Evolutionary conservation across 176 grass and related monocot genomes (phyloP).

Genomic region (Carex myosuroides): DNA sequence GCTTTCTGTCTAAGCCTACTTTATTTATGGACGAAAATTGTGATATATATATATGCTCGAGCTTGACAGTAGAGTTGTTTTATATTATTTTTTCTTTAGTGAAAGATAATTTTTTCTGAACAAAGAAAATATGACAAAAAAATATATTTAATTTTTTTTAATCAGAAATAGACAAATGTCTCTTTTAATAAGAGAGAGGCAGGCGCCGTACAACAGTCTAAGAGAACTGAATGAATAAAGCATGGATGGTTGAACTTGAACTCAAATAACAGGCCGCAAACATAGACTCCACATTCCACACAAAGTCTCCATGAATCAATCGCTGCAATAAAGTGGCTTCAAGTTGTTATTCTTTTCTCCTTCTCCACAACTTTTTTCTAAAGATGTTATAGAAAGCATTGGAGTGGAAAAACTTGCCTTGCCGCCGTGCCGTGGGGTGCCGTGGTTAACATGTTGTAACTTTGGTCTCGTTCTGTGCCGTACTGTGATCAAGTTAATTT

Average conservation of each 20-base stretch:
- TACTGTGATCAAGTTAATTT: too few relatives aligned
- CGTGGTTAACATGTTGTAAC: too few relatives aligned
- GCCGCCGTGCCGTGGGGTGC: too few relatives aligned
- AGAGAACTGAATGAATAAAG: neutral
- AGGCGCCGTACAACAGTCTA: neutral
- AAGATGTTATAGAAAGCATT: neutral
- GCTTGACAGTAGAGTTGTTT: neutral
- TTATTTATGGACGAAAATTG: neutral
- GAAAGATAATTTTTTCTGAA: too few relatives aligned
- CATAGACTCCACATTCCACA: neutral
- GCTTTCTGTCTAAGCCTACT: constrained; percentile 1
- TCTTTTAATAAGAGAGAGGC: neutral
- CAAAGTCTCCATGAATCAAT: neutral
- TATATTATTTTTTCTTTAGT: neutral
- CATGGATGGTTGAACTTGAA: neutral
- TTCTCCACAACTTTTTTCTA: neutral
- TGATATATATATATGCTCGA: neutral
- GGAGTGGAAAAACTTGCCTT: too few relatives aligned
- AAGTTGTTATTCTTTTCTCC: neutral
- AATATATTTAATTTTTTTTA: too few relatives aligned
- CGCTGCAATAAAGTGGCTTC: neutral
- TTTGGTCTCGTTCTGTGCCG: too few relatives aligned
- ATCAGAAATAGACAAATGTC: too few relatives aligned
- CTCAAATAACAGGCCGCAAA: neutral
- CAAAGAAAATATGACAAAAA: too few relatives aligned